These are phyloP conservation scores for Cyberlindnera amylophila DNA, from an alignment of 805 yeast genomes.

Conservation along the genomic window DNA sequence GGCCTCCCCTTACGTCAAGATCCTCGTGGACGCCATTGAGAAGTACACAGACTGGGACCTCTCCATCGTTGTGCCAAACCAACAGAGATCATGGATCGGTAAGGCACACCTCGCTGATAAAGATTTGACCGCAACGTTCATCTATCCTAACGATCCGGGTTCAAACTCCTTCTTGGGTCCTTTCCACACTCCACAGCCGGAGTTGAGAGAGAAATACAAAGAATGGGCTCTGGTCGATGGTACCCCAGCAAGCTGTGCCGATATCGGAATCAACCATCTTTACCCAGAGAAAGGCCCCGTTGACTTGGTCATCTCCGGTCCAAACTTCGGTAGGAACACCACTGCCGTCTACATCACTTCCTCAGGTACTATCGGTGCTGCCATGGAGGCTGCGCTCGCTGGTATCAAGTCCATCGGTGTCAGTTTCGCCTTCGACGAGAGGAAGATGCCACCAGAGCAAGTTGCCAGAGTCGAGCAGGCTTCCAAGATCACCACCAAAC, in stretches of 20 bases:
- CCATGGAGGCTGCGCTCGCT: constrained; percentile 82
- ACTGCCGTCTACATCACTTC: constrained; percentile 84
- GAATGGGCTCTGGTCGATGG: constrained; percentile 90
- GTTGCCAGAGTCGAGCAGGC: constrained; percentile 48
- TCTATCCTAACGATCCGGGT: constrained; percentile 54
- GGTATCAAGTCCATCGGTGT: constrained; percentile 70
- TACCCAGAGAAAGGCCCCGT: constrained; percentile 52
- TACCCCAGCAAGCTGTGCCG: constrained; percentile 95
- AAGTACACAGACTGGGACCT: constrained; percentile 77
- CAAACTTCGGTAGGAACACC: constrained; percentile 92
- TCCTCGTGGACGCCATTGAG: constrained; percentile 66
- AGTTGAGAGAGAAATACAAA: constrained; percentile 38
- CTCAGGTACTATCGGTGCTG: constrained; percentile 95
- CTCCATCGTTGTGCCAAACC: constrained; percentile 75
- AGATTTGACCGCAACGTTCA: constrained; percentile 54
- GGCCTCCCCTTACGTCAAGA: constrained; percentile 81
- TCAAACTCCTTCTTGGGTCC: constrained; percentile 63
- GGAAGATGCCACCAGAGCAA: constrained; percentile 41
- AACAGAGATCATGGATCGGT: constrained; percentile 94
- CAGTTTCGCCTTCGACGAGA: constrained; percentile 72
- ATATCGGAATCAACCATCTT: constrained; percentile 79
- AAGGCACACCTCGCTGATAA: constrained; percentile 92
- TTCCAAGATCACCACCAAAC: constrained; percentile 58
- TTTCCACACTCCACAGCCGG: constrained; percentile 46
- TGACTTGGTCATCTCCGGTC: constrained; percentile 90